A percentile compares a stretch with the other conserved stretches of the same genome.
Conservation (phyloP, 768 basidiomycete genomes). For the Fomitopsis pulvina region DNA sequence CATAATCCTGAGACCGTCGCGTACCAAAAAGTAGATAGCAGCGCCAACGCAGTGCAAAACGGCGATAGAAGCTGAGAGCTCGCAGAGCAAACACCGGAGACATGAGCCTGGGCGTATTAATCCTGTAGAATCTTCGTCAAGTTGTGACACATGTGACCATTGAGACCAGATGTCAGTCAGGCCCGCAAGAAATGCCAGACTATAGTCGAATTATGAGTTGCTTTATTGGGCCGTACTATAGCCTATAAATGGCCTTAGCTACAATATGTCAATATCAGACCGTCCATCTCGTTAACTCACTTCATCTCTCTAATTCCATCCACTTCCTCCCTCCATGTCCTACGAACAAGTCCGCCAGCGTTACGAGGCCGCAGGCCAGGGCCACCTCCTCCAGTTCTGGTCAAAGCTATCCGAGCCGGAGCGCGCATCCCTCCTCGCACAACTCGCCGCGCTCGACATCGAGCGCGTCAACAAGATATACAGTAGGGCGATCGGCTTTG, state of each 20-base stretch:
- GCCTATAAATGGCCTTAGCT: no score
- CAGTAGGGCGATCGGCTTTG: slow-evolving; percentile 64
- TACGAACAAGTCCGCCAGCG: slow-evolving; percentile 49
- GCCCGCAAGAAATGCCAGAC: no score
- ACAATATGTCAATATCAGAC: no score
- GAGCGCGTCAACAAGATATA: slow-evolving; percentile 89
- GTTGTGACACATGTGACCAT: no score
- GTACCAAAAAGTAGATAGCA: neutral
- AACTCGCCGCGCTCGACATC: slow-evolving; percentile 79
- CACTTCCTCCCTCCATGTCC: slow-evolving; percentile 34
- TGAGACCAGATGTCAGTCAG: no score
- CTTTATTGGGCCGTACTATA: no score
- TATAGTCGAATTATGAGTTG: no score
- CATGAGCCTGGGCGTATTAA: no score
- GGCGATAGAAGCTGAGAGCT: neutral
- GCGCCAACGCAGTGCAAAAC: neutral
- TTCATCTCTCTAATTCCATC: slow-evolving; percentile 1
- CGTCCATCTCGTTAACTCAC: neutral
- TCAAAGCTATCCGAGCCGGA: slow-evolving; percentile 58
- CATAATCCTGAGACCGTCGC: no score
- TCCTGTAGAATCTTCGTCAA: no score
- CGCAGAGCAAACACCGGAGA: neutral
- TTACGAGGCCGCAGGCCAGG: slow-evolving; percentile 80
- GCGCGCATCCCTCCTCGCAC: slow-evolving; percentile 54
- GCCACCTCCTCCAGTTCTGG: slow-evolving; percentile 88